Base-by-base conservation (phyloP, 2,329 filamentous ascomycete genomes). In the Cladosporium cucumerinum region DNA sequence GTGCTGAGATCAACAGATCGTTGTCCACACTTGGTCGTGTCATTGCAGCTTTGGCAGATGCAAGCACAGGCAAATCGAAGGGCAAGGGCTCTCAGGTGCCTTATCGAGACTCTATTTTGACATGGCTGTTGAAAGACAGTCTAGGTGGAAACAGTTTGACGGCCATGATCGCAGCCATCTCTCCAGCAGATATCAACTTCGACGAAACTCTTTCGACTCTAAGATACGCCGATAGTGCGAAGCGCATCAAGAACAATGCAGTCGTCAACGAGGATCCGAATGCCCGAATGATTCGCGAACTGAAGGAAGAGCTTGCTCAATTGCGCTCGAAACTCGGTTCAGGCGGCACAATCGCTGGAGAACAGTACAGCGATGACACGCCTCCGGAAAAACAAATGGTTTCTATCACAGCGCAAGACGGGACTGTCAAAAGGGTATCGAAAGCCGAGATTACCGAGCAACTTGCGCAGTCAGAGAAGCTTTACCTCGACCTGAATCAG, bases 181-280 rank as follows among this genome's bases (percentile, higher is more conserved):
- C 93, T 73, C 95, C 95, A 4, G 95, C 95, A 63, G 95, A 99
- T 78, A 98, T 98, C 81, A 99, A 99, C 79, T 98, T 96, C 75
- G 95, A 99, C 70, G 95, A 99, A 79, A 99, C 96, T 0, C 84
- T 99, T 21, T 95, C 93, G 76, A 99, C 95, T 0, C 84, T 99
- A 30, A 88, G 96, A 73, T 99, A 99, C 78, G 95, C 96, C 64
- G 94, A 99, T 76, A 97, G 93, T 8, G 95, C 95, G 28, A 99
- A 99, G 81, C 89, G 95, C 72, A 99, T 99, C 85, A 98, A 98
- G 92, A 99, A 99, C 81, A 95, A 99, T 78, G 95, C 95, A 65
- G 95, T 99, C 59, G 91, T 99, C 78, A 99, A 99, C 81, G 95
- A 99, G 78, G 95, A 99, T 79, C 94, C 95, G 55, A 99, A 99